Percentiles rank a stretch among this genome's conserved stretches.
Conservation (phyloP, 805 yeast genomes). For the Schwanniomyces sp. region DNA sequence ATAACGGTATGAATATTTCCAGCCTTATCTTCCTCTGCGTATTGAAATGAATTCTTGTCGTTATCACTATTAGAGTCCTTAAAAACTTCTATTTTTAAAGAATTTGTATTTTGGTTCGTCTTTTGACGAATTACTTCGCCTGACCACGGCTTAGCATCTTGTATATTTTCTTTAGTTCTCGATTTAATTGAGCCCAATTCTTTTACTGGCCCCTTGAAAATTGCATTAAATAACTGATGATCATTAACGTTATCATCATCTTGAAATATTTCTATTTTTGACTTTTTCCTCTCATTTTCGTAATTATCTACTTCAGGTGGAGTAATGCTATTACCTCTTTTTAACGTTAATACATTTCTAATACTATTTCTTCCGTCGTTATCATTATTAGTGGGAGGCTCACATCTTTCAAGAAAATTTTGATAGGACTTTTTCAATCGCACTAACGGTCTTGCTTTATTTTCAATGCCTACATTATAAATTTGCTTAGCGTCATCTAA, state of each 20-base stretch:
- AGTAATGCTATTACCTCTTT: conserved; percentile 28
- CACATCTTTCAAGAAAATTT: conserved; percentile 43
- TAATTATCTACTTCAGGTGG: conserved; percentile 1
- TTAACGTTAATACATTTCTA: conserved; percentile 29
- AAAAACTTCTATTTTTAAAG: conserved; percentile 30
- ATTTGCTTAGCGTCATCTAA: conserved; percentile 58
- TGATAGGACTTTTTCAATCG: conserved; percentile 35
- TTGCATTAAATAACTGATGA: conserved; percentile 16
- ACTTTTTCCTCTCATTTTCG: conserved; percentile 16
- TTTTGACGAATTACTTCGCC: conserved; percentile 59
- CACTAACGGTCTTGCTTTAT: conserved; percentile 62
- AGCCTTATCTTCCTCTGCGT: conserved; percentile 52
- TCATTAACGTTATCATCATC: conserved; percentile 23
- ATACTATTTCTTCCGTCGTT: conserved; percentile 1
- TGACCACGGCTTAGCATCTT: conserved; percentile 57
- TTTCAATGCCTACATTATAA: conserved; percentile 55
- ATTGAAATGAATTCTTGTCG: conserved; percentile 18
- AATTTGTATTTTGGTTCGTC: conserved; percentile 14
- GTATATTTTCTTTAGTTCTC: conserved; percentile 63
- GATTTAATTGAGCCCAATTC: conserved; percentile 48
- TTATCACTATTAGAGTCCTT: conserved; percentile 17
- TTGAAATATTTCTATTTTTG: conserved; percentile 42
- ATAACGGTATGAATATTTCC: conserved; percentile 43
- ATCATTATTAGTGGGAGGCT: background rate
- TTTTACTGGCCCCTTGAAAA: conserved; percentile 24